Evolutionary conservation across 2,329 filamentous ascomycete species (phyloP).

Genomic region (Penicillium paneum): DNA sequence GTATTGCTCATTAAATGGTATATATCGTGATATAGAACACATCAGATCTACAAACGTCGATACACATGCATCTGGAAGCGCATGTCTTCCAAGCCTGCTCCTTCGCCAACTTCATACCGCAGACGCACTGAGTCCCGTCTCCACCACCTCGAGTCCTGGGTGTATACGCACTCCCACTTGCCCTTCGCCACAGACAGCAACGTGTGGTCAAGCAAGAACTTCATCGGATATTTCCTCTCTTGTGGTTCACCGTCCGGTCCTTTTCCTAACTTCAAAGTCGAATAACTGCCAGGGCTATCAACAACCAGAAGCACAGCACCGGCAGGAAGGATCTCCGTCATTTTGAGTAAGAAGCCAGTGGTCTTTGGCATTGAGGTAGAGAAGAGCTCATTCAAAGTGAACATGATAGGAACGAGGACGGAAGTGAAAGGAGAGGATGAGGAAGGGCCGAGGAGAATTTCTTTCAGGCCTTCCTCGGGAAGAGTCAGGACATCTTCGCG

Average conservation of each 20-base stretch:
- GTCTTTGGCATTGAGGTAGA: conserved; percentile 70
- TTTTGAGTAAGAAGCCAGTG: conserved; percentile 68
- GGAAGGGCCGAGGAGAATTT: conserved; percentile 23
- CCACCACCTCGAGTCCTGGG: conserved; percentile 82
- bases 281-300: conserved; percentile 92
- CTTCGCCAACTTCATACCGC: conserved; percentile 80
- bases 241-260: conserved; percentile 39
- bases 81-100: conserved; percentile 89
- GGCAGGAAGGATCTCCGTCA: conserved; percentile 58
- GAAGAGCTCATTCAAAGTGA: conserved; percentile 95
- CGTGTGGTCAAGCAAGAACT: conserved; percentile 83
- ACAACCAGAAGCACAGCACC: conserved; percentile 76
- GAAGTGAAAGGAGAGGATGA: conserved; percentile 20
- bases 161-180: conserved; percentile 71
- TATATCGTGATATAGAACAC: conserved; percentile 1
- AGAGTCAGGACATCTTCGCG: conserved; percentile 52
- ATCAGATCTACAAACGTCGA: conserved; percentile 33
- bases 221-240: conserved; percentile 78
- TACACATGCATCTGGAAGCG: conserved; percentile 91
- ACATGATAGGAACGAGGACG: conserved; percentile 75
- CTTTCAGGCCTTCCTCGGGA: conserved; percentile 39
- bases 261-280: conserved; percentile 69
- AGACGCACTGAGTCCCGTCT: conserved; percentile 61
- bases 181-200: conserved; percentile 53
- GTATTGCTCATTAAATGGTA: conserved; percentile 7